Evolutionary conservation across 2,329 filamentous ascomycete species (phyloP), one percentile per base, ranked within the genome.

Genomic region (Colletotrichum sp.): DNA sequence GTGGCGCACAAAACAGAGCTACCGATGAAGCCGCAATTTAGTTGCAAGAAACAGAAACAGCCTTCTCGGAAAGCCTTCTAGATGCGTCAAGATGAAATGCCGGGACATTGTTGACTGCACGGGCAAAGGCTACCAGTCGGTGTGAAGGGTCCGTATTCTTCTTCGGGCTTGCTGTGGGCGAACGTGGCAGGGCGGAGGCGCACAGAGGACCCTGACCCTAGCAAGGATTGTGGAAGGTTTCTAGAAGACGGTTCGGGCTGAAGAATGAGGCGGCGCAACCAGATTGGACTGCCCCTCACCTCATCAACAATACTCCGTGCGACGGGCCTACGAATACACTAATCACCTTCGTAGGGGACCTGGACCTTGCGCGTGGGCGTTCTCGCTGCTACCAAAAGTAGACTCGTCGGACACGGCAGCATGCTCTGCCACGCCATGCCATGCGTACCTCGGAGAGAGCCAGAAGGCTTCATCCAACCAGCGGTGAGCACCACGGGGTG

Each of bases 201-300:
- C 73, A 68, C 71, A 64, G 70, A 75, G 65, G 59, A 70, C 60
- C 74, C 74, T 75, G 71, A 52, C 39, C 43, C 67, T 63, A 71
- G 66, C 74, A 71, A 63, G 71, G 71, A 75, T 76, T 30, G 24
- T 75, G 60, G 74, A 76, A 76, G 66, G 60, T 39, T 75, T 76
- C 74, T 66, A 75, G 74, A 76, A 74, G 73, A 73, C 64, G 43
- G 73, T 68, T 73, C 64, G 63, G 43, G 70, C 70, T 75, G 70
- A 73, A 73, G 70, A 75, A 64, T 68, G 63, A 72, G 36, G 72
- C 43, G 43, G 43, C 55, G 61, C 64, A 60, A 52, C 57, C 64
- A 67, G 60, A 55, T 71, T 65, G 60, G 34, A 55, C 24, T 26
- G 61, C 63, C 60, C 57, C 43, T 72, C 73, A 26, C 64, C 34